Base-by-base conservation (phyloP, 306 rosid genomes). In the Erythrophleum fordii region DNA sequence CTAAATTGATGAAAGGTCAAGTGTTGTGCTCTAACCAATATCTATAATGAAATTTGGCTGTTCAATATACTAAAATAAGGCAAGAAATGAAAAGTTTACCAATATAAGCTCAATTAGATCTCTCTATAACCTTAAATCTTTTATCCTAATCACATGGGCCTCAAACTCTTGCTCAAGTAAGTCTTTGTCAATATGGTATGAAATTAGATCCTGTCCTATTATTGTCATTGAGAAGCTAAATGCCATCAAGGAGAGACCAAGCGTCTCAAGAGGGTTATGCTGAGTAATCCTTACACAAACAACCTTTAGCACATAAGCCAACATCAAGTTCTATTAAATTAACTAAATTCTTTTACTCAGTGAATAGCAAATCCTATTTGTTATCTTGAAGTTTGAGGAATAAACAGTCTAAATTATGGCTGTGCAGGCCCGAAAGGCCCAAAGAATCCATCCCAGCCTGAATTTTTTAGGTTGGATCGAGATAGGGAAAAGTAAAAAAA, bases 131-230 rank as follows among this genome's bases (percentile, higher is more conserved):
- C 82, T 89, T 88, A 80, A 94, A 92, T 79, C 91, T 88, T 79
- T 69, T 83, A 64, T 94, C 98, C 98, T 97, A 94, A 69, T n/a
- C n/a, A 92, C 97, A 25, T 78, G 81, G 67, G 90, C 85, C 55
- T 92, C 97, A 5, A 80, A 90, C 29, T 92, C 93, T 91, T 89
- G n/a, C n/a, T n/a, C n/a, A n/a, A n/a, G n/a, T n/a, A n/a, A n/a
- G n/a, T n/a, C n/a, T n/a, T n/a, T n/a, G 83, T 94, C 98, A 51
- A 97, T 92, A 77, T 93, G 88, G 84, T 94, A 94, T 28, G 92
- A 93, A 88, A 94, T 94, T 87, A 87, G 96, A 85, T 91, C 97
- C 87, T 88, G 86, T 67, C 92, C 92, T 79, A 94, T 92, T 35
- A 94, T 85, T 42, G 88, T 92, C 85, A 85, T 90, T 92, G 85